A percentile compares a stretch with the other conserved stretches of the same genome.
phyloP scores from a whole-genome alignment of 148 eudicot genomes.

The Suaeda aralocaspica region DNA sequence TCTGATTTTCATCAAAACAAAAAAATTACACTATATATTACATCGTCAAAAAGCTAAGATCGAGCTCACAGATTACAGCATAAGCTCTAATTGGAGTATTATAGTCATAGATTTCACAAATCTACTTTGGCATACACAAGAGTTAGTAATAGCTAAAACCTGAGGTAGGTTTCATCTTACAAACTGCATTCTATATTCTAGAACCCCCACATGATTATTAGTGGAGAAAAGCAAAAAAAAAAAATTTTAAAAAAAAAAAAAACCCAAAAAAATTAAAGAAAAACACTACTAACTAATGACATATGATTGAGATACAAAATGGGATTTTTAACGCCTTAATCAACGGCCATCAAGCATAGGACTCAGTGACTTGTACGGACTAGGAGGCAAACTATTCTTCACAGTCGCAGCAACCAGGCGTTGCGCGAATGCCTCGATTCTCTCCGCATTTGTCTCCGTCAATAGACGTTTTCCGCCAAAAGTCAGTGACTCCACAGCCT shows the following conservation, averaged over 20 bases:
- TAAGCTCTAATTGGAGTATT: slow-evolving; percentile 14
- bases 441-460: slow-evolving; percentile 71
- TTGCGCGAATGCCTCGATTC: slow-evolving; percentile 66
- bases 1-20: slow-evolving; percentile 8
- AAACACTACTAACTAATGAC: slow-evolving; percentile 16
- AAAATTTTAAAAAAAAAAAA: no score
- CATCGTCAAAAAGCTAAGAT: slow-evolving; percentile 13
- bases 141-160: slow-evolving; percentile 8
- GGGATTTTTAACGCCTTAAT: slow-evolving; percentile 5
- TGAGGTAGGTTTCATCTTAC: slow-evolving; percentile 24
- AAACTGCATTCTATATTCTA: slow-evolving; percentile 19
- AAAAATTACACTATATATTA: slow-evolving; percentile 9
- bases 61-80: not conserved
- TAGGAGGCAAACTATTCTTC: slow-evolving; percentile 71
- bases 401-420: slow-evolving; percentile 52
- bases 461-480: slow-evolving; percentile 89
- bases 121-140: slow-evolving; percentile 18
- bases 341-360: slow-evolving; percentile 76
- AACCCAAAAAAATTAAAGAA: no score
- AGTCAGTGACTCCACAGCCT: slow-evolving; percentile 72
- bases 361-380: slow-evolving; percentile 78
- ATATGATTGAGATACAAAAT: not conserved
- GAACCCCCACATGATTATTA: not conserved
- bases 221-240: not conserved
- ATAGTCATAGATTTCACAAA: slow-evolving; percentile 12